Evolutionary conservation across 176 grass and related monocot genomes (phyloP).

Genomic region (Aegilops sharonensis): DNA sequence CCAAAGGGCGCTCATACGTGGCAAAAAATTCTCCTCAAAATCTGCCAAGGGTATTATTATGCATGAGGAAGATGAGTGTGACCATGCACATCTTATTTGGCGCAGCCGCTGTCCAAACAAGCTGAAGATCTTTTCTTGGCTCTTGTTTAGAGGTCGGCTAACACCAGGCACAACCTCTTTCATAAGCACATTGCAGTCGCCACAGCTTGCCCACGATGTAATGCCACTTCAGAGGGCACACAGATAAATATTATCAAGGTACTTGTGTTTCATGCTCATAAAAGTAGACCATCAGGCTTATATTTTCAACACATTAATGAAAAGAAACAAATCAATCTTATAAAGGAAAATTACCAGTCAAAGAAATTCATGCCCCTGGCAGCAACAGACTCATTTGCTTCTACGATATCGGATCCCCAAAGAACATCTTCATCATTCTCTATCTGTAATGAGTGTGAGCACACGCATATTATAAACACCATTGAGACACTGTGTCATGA

Average conservation of each 20-base stretch:
- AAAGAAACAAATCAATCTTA: not conserved
- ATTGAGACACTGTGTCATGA: not conserved
- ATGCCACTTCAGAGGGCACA: too few relatives aligned
- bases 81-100: too few relatives aligned
- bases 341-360: constrained; percentile 62
- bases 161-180: too few relatives aligned
- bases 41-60: too few relatives aligned
- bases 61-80: too few relatives aligned
- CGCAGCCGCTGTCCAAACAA: too few relatives aligned
- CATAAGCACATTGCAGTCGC: too few relatives aligned
- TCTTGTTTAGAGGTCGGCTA: too few relatives aligned
- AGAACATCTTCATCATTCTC: constrained; percentile 86
- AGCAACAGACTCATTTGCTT: constrained; percentile 53
- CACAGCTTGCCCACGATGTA: too few relatives aligned
- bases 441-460: constrained; percentile 41
- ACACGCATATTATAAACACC: not conserved
- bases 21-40: too few relatives aligned
- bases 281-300: not conserved
- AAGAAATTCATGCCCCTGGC: constrained; percentile 82
- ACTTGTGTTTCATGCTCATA: not conserved
- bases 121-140: too few relatives aligned
- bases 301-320: not conserved
- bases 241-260: not conserved
- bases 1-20: too few relatives aligned
- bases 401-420: constrained; percentile 72